Evolutionary conservation across 352 stramenopile genomes (phyloP), one percentile per base, ranked within the genome.

Genomic region (Phytophthora megakarya): DNA sequence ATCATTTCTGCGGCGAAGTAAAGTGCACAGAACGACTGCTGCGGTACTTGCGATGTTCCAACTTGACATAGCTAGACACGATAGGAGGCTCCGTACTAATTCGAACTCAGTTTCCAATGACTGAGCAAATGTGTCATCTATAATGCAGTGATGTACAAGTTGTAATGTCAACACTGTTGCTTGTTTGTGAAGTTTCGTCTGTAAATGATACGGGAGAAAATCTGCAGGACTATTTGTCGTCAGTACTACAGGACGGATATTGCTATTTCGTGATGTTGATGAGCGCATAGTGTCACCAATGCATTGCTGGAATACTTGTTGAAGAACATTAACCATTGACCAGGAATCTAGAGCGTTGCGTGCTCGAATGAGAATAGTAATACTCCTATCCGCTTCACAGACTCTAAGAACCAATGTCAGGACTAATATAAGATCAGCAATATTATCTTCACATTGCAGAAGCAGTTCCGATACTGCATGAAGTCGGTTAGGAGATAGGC

Each of bases 381-480:
- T 33, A 15, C 21, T 42, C 12, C 55, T 26, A 22, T 21, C 26
- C 1, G 54, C 39, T 2, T 15, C 33, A 15, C 44, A 66, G 15
- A 70, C 16, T 56, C 51, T 51, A 1, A 65, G 33, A 16, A 61
- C 10, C 8, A 66, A n/a, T 6, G 18, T 25, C 13, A 70, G 19
- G 7, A 56, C 58, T 1, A 33, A 16, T 30, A 30, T 19, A 4
- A 70, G 62, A 40, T 32, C 39, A n/a, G 15, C 7, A 22, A 61
- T 18, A 23, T 39, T 39, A 19, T 35, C n/a, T 35, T 46, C 32
- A 51, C 47, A 66, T 9, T 61, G 62, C 32, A 70, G 39, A 21
- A 70, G 28, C 55, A 70, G 45, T 10, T 70, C 62, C 8, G 62
- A 70, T 25, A 70, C 13, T 18, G 46, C 55, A 22, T 35, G 16